These are phyloP conservation scores for Debaryomycetaceae sp. DNA, from an alignment of 1,139 yeast genomes.

Conservation along the genomic window DNA sequence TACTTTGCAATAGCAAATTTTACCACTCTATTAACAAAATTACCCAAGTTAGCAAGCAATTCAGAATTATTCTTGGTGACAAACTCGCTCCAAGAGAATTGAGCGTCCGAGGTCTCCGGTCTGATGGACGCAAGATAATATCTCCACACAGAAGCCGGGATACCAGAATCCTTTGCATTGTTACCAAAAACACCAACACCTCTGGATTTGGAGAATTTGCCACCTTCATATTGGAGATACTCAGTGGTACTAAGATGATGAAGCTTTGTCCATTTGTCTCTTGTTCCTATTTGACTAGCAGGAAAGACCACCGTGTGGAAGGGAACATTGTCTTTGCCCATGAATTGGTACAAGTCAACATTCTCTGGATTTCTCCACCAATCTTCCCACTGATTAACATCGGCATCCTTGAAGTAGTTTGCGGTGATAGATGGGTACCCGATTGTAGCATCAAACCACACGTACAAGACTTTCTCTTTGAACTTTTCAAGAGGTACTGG, in stretches of 20 bases:
- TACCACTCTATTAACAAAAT: constrained; percentile 89
- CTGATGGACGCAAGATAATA: constrained; percentile 88
- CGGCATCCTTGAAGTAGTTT: constrained; percentile 61
- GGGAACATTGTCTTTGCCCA: constrained; percentile 99
- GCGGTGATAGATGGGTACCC: constrained; percentile 97
- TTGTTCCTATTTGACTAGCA: constrained; percentile 82
- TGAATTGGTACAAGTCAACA: constrained; percentile 87
- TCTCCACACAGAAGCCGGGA: constrained; percentile 95
- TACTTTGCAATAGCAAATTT: constrained; percentile 89
- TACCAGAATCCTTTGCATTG: constrained; percentile 90
- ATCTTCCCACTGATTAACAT: constrained; percentile 57
- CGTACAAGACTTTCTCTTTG: constrained; percentile 87
- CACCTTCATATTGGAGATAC: constrained; percentile 94
- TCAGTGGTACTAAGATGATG: constrained; percentile 93
- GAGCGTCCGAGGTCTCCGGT: constrained; percentile 95
- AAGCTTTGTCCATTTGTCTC: constrained; percentile 84
- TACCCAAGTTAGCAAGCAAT: constrained; percentile 91
- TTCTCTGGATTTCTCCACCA: constrained; percentile 93
- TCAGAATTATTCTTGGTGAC: constrained; percentile 92
- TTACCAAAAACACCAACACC: constrained; percentile 98
- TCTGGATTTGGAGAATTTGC: constrained; percentile 95
- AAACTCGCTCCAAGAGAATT: constrained; percentile 95
- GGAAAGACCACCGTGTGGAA: constrained; percentile 99
- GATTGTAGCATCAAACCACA: constrained; percentile 98
- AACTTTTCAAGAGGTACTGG: constrained; percentile 88